Evolutionary conservation across 2,329 filamentous ascomycete genomes (phyloP).

Genomic region (Aspergillus fischeri): DNA sequence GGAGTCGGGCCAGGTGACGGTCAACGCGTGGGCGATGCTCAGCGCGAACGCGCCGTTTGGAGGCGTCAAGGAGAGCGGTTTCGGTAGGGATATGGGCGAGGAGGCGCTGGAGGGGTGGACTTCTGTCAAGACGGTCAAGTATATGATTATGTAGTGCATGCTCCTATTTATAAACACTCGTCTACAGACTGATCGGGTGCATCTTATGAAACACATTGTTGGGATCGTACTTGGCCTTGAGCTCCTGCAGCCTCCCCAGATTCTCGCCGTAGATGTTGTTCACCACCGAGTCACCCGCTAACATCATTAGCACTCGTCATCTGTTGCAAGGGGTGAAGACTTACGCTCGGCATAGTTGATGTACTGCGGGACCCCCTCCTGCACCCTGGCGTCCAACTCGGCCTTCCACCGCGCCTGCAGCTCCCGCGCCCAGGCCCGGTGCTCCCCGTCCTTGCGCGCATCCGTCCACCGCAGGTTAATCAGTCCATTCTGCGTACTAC

Average conservation of each 20-base stretch:
- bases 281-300: conserved; percentile 30
- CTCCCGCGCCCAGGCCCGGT: conserved; percentile 39
- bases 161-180: neutral
- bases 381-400: conserved; percentile 15
- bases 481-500: conserved; percentile 43
- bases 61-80: conserved; percentile 26
- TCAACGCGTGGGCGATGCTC: conserved; percentile 26
- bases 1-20: conserved; percentile 23
- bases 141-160: neutral
- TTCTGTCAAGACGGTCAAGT: conserved; percentile 20
- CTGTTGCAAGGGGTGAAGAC: conserved; percentile 1
- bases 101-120: conserved; percentile 24
- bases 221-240: conserved; percentile 48
- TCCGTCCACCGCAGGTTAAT: conserved; percentile 42
- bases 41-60: conserved; percentile 24
- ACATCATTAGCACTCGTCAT: conserved; percentile 5
- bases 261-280: conserved; percentile 45
- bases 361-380: conserved; percentile 27
- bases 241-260: conserved; percentile 34
- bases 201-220: conserved; percentile 46
- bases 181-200: conserved; percentile 25
- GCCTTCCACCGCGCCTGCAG: conserved; percentile 24
- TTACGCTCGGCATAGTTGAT: conserved; percentile 35
- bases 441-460: conserved; percentile 31
- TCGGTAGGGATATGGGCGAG: conserved; percentile 25